Base-by-base conservation (phyloP, 164 flowering plant genomes). In the Magnolia changhungtana region DNA sequence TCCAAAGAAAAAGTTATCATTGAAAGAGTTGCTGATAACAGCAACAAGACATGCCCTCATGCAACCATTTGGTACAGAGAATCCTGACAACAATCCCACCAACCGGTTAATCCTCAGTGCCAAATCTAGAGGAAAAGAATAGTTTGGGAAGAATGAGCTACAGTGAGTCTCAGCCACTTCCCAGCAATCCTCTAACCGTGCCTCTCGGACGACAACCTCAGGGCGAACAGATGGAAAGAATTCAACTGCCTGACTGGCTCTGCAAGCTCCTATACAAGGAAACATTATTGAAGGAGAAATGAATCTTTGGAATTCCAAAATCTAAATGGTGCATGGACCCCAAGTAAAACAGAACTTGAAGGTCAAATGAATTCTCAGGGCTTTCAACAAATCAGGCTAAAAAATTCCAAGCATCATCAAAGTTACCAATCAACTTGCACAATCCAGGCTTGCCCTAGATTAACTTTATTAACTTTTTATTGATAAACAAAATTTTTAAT, bases 111-210 rank as follows among this genome's bases (percentile, higher is more conserved):
- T 68, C 78, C 98, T 87, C 81, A 96, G 76, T 50, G 88, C 83
- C 69, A 92, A 87, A 81, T 93, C 97, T 51, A 93, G 80, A 72
- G 99, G 99, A 79, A 96, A 95, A 2, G 96, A 84, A 74, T 92
- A 93, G 8, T 85, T 89, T 16, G 99, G 99, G 82, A 95, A 96
- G 91, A 96, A 96, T 68, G 93, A 90, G 80, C 96, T 93, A 82
- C 99, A 96, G 78, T 96, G 99, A n/a, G 99, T 96, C 84, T 96
- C 99, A 45, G 93, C 98, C 71, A 96, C 96, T 82, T 93, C 99
- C 99, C 99, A 96, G 76, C 88, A 89, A 78, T 96, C 99, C 84
- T 93, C 97, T 77, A 92, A n/a, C 80, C 97, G 85, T n/a, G 99
- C 99, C 84, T 96, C 98, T 73, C 99, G 84, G 50, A 96, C 99